Percentiles rank a stretch among this genome's conserved stretches.
phyloP scores from a whole-genome alignment of 805 yeast species.

The Yarrowia sp. region DNA sequence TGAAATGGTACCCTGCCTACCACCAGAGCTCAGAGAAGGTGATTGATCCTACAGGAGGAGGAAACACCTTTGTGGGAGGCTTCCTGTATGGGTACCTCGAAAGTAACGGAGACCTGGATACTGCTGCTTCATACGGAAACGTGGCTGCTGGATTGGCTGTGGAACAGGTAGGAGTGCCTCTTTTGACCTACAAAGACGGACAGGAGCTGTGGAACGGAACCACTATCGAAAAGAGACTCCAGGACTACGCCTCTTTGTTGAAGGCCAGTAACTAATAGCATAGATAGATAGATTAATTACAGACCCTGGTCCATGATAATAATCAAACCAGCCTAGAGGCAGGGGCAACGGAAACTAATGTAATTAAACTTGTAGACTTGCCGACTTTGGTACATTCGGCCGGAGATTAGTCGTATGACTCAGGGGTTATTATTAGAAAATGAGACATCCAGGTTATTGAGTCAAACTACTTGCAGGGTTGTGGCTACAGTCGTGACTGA shows the following conservation, averaged over 20 bases:
- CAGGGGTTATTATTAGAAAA: no score
- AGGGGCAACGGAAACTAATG: background rate
- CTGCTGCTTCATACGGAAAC: slow-evolving; percentile 69
- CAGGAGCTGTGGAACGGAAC: slow-evolving; percentile 68
- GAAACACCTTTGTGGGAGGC: slow-evolving; percentile 88
- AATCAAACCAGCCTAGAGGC: background rate
- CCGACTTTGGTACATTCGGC: background rate
- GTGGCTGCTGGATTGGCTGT: slow-evolving; percentile 82
- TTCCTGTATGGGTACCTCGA: slow-evolving; percentile 64
- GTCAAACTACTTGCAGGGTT: no score
- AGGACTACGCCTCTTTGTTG: slow-evolving; percentile 48
- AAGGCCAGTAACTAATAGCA: no score
- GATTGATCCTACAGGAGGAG: slow-evolving; percentile 94
- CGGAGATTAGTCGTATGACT: background rate
- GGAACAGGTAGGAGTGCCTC: slow-evolving; percentile 81
- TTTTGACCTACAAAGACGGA: slow-evolving; percentile 43
- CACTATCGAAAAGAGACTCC: slow-evolving; percentile 56
- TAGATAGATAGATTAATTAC: background rate
- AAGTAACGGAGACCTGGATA: slow-evolving; percentile 52
- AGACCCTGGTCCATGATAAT: no score
- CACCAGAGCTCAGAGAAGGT: slow-evolving; percentile 58
- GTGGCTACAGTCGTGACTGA: no score
- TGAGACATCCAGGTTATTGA: no score
- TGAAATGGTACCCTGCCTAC: slow-evolving; percentile 73
- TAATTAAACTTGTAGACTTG: background rate